Evolutionary conservation across 768 basidiomycete species (phyloP).

Genomic region (Trametes cinnabarina): DNA sequence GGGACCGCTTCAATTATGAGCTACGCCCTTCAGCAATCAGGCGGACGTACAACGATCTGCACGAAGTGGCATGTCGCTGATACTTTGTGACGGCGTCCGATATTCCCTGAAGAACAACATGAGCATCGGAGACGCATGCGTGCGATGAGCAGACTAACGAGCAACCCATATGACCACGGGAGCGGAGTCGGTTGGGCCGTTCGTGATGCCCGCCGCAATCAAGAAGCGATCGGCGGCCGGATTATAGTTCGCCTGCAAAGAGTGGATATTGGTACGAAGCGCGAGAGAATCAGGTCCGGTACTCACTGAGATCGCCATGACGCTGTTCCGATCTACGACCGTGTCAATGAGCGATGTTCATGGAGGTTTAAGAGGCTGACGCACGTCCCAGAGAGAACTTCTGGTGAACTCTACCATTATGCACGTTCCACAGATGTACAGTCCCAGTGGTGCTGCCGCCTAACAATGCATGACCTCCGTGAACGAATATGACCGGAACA

Average conservation of each 20-base stretch:
- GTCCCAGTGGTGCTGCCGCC: not conserved
- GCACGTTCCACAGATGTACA: not conserved
- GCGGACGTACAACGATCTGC: too few relatives aligned
- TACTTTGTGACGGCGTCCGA: too few relatives aligned
- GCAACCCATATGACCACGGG: not conserved
- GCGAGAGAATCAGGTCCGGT: too few relatives aligned
- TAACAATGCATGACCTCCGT: not conserved
- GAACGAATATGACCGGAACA: not conserved
- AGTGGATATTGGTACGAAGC: too few relatives aligned
- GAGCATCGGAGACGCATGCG: too few relatives aligned
- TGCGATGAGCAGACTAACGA: not conserved
- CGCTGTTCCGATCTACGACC: not conserved
- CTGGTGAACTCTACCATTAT: not conserved
- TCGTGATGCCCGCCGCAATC: not conserved
- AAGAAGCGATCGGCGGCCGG: not conserved
- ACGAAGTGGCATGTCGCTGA: too few relatives aligned
- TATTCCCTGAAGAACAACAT: too few relatives aligned
- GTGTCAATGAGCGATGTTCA: not conserved
- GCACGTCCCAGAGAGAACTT: not conserved
- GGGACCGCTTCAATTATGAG: too few relatives aligned
- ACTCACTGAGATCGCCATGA: not conserved
- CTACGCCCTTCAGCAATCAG: too few relatives aligned
- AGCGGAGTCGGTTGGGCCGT: not conserved
- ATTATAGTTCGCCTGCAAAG: not conserved
- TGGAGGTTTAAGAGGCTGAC: too few relatives aligned